These are phyloP conservation scores for Iberis pinnata DNA, from an alignment of 345 rosid species.

Conservation along the genomic window DNA sequence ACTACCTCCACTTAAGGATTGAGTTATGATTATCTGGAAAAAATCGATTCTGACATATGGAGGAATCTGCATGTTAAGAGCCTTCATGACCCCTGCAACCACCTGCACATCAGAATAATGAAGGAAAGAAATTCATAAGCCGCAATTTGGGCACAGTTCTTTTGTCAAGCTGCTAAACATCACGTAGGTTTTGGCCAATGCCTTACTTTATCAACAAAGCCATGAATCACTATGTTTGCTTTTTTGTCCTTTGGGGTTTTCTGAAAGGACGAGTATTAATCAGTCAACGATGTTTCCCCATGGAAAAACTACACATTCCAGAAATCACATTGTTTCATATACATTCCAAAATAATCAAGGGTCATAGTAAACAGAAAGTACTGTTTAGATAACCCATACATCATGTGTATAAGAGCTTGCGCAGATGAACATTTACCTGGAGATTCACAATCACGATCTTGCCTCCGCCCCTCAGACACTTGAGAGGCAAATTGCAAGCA, in stretches of 20 bases:
- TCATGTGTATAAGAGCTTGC: neutral
- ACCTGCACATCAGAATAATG: slow-evolving; percentile 52
- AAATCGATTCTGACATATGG: slow-evolving; percentile 77
- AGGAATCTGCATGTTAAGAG: slow-evolving; percentile 60
- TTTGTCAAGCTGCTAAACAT: neutral
- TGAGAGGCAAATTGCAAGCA: slow-evolving; percentile 96
- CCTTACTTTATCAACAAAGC: slow-evolving; percentile 84
- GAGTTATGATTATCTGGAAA: slow-evolving; percentile 57
- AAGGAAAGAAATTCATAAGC: neutral
- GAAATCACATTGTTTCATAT: neutral
- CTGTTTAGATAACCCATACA: neutral
- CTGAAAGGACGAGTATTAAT: slow-evolving; percentile 34
- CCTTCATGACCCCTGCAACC: slow-evolving; percentile 71
- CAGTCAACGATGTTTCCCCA: neutral
- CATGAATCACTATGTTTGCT: slow-evolving; percentile 85
- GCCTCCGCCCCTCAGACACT: slow-evolving; percentile 83
- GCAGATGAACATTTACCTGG: slow-evolving; percentile 47
- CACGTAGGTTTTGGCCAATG: neutral
- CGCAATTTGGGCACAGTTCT: too few relatives aligned
- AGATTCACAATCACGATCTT: slow-evolving; percentile 91
- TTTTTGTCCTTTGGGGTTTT: slow-evolving; percentile 98
- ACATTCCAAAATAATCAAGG: neutral
- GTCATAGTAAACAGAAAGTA: neutral
- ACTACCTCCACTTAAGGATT: slow-evolving; percentile 57
- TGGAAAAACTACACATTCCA: neutral